Evolutionary conservation across 495 filamentous ascomycete genomes (phyloP).

Genomic region (Aspergillus sparsus): DNA sequence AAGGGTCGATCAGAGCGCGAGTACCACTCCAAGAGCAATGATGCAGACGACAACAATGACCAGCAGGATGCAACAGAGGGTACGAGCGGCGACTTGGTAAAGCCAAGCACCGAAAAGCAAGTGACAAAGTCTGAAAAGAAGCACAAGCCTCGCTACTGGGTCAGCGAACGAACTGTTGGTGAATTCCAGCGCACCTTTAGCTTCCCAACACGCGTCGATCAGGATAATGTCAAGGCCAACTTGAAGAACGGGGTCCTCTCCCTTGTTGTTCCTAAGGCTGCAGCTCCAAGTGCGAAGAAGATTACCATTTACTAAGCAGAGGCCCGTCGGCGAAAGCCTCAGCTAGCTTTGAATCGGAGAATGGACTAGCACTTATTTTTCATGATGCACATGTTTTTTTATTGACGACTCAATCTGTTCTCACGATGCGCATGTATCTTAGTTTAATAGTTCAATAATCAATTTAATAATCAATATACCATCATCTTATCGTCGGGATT

Average conservation of each 20-base stretch:
- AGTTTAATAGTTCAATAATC: too few species aligned
- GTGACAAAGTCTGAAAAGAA: slow-evolving; percentile 23
- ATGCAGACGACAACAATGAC: slow-evolving; percentile 50
- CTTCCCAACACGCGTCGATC: slow-evolving; percentile 76
- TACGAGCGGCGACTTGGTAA: slow-evolving; percentile 13
- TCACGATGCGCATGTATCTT: too few species aligned
- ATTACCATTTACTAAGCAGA: slow-evolving; percentile 60
- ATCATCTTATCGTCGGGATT: too few species aligned
- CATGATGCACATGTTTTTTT: too few species aligned
- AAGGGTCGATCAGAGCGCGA: slow-evolving; percentile 60
- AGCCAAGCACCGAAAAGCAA: slow-evolving; percentile 18
- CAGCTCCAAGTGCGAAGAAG: slow-evolving; percentile 51
- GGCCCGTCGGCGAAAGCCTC: too few species aligned
- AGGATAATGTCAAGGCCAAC: slow-evolving; percentile 73
- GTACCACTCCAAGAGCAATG: slow-evolving; percentile 49
- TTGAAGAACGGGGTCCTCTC: slow-evolving; percentile 78
- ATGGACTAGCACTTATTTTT: too few species aligned
- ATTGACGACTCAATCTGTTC: too few species aligned
- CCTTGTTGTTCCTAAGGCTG: slow-evolving; percentile 79
- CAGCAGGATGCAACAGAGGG: slow-evolving; percentile 21
- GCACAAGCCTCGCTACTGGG: slow-evolving; percentile 67
- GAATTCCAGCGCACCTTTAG: slow-evolving; percentile 80
- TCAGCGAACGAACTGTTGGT: slow-evolving; percentile 78
- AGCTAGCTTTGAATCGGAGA: too few species aligned
- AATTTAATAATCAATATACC: too few species aligned